phyloP scores from a whole-genome alignment of 225 moss, liverwort and hornwort species.

The Polytrichum formosum region DNA sequence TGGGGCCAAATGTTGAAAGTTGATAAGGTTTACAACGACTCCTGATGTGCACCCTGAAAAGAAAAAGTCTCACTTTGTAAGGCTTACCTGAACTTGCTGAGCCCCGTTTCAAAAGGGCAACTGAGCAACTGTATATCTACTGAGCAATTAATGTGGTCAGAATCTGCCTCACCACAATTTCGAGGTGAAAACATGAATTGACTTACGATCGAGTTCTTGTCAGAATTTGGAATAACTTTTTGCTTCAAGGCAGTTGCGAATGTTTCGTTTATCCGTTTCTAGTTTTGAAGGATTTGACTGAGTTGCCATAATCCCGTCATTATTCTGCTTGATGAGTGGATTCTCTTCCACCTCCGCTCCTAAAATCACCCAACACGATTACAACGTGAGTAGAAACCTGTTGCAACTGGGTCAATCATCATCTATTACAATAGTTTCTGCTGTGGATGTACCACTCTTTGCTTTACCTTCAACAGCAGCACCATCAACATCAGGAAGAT shows the following conservation, averaged over 20 bases:
- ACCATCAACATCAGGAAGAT: background rate
- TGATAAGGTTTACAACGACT: background rate
- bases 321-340: background rate
- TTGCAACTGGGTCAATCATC: constrained; percentile 13
- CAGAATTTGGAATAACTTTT: background rate
- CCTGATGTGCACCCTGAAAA: background rate
- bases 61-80: background rate
- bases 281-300: background rate
- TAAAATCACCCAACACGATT: background rate
- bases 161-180: background rate
- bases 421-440: constrained; percentile 30
- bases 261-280: background rate
- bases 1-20: too few species aligned
- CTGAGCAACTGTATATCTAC: background rate
- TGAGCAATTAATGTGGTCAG: constrained; percentile 6
- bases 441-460: constrained; percentile 24
- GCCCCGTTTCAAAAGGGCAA: background rate
- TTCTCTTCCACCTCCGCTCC: constrained; percentile 1
- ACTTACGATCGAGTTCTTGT: background rate
- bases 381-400: background rate
- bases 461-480: constrained; percentile 19
- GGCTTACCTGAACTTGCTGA: background rate
- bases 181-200: constrained; percentile 8
- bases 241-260: background rate
- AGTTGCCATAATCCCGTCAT: too few species aligned